Percentiles rank a stretch among this genome's conserved stretches.
Evolutionary conservation across 2,329 filamentous ascomycete species (phyloP).

Genomic region (Periconia digitata): DNA sequence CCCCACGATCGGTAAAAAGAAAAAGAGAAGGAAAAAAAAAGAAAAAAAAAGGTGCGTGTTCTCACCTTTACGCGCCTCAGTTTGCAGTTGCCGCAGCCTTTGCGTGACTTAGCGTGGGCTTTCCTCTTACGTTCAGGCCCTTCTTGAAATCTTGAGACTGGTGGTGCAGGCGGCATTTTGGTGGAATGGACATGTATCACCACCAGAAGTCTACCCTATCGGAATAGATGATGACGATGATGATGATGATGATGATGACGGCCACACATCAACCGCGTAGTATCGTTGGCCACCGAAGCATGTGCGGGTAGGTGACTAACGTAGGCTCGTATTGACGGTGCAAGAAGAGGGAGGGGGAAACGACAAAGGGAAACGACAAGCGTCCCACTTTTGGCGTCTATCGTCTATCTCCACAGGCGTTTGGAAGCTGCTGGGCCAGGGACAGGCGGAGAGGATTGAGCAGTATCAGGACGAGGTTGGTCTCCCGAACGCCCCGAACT

Average conservation of each 20-base stretch:
- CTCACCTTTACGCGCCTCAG: slow-evolving; percentile 56
- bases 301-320: not conserved
- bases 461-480: too few species aligned
- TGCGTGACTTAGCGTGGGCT: slow-evolving; percentile 56
- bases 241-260: not conserved
- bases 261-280: not conserved
- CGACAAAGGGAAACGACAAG: not conserved
- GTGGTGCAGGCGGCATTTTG: slow-evolving; percentile 19
- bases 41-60: too few species aligned
- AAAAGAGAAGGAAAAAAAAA: too few species aligned
- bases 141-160: slow-evolving; percentile 10
- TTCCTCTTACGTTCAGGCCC: slow-evolving; percentile 21
- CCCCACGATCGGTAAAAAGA: too few species aligned
- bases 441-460: too few species aligned
- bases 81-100: slow-evolving; percentile 61
- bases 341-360: not conserved
- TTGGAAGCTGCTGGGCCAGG: too few species aligned
- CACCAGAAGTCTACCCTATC: not conserved
- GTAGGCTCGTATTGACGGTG: slow-evolving; percentile 1
- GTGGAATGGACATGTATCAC: not conserved
- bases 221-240: not conserved
- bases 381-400: too few species aligned
- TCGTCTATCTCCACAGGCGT: too few species aligned
- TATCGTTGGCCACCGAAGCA: not conserved
- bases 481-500: too few species aligned